Evolutionary conservation across 2,329 filamentous ascomycete genomes (phyloP).

Genomic region (Cladosporium austrohemisphaericum): DNA sequence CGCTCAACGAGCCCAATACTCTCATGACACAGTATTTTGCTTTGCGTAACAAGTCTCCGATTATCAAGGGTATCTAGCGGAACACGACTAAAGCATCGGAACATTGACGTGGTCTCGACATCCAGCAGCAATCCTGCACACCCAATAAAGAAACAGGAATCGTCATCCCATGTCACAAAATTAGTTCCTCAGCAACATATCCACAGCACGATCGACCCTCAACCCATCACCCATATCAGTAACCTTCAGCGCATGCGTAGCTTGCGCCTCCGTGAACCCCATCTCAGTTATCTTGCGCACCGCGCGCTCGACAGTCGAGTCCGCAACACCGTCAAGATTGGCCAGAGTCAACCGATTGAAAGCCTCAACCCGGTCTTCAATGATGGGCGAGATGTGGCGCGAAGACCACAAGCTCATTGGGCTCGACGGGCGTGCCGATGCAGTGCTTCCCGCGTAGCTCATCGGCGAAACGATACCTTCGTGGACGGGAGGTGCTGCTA

Average conservation of each 20-base stretch:
- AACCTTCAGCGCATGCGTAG: conserved; percentile 54
- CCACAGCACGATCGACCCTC: conserved; percentile 55
- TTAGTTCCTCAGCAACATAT: conserved; percentile 43
- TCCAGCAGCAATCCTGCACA: no score
- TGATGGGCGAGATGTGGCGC: conserved; percentile 11
- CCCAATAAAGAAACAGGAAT: no score
- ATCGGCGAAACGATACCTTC: conserved; percentile 3
- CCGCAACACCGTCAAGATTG: conserved; percentile 31
- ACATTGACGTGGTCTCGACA: no score
- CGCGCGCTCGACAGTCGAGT: conserved; percentile 55
- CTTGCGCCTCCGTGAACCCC: conserved; percentile 55
- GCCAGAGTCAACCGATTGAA: conserved; percentile 13
- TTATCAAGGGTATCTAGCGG: no score
- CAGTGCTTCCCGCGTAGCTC: background rate
- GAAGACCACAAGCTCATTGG: conserved; percentile 18
- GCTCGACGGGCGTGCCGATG: conserved; percentile 16
- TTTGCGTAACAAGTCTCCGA: no score
- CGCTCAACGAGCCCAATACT: no score
- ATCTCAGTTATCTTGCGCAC: conserved; percentile 57
- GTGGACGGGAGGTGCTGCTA: background rate
- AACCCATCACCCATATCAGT: conserved; percentile 60
- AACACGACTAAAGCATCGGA: no score
- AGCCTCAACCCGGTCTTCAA: conserved; percentile 6
- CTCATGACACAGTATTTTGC: no score
- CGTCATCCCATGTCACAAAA: no score